Percentiles rank a stretch among this genome's conserved stretches.
phyloP scores from a whole-genome alignment of 163 green algal genomes.

The Scenedesmus sp. region DNA sequence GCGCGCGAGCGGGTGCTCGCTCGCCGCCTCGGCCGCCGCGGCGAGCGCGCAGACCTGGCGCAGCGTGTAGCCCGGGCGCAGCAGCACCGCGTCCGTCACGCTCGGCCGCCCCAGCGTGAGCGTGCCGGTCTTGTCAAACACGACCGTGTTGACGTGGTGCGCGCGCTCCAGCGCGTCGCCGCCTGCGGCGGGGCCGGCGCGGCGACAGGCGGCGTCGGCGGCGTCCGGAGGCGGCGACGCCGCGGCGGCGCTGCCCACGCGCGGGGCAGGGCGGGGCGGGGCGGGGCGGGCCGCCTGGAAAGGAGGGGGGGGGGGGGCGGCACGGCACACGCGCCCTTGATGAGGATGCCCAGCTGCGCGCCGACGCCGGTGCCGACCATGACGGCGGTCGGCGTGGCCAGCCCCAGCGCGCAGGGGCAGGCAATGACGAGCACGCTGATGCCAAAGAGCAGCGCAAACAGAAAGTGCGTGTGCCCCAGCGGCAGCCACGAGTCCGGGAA shows the following conservation, averaged over 20 bases:
- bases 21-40: slow-evolving; percentile 81
- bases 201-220: too few relatives aligned
- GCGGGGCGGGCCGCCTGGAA: not conserved
- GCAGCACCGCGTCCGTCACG: slow-evolving; percentile 24
- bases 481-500: slow-evolving; percentile 54
- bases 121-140: slow-evolving; percentile 99
- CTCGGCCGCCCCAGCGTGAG: slow-evolving; percentile 84
- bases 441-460: slow-evolving; percentile 95
- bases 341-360: slow-evolving; percentile 80
- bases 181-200: too few relatives aligned
- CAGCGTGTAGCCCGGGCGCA: slow-evolving; percentile 22
- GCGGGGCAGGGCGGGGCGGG: too few relatives aligned
- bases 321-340: slow-evolving; percentile 80
- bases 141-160: slow-evolving; percentile 77
- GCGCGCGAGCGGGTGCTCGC: slow-evolving; percentile 92
- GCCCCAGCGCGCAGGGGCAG: slow-evolving; percentile 97
- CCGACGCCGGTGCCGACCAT: slow-evolving; percentile 92
- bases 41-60: slow-evolving; percentile 56
- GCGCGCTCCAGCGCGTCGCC: slow-evolving; percentile 90
- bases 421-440: slow-evolving; percentile 96
- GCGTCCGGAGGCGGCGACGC: too few relatives aligned
- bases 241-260: too few relatives aligned
- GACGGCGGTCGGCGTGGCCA: slow-evolving; percentile 98
- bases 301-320: not conserved
- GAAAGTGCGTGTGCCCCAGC: slow-evolving; percentile 80